A percentile compares a stretch with the other conserved stretches of the same genome.
These are phyloP conservation scores for Cordyceps javanica DNA, from an alignment of 2,329 filamentous ascomycete genomes.

Conservation along the genomic window DNA sequence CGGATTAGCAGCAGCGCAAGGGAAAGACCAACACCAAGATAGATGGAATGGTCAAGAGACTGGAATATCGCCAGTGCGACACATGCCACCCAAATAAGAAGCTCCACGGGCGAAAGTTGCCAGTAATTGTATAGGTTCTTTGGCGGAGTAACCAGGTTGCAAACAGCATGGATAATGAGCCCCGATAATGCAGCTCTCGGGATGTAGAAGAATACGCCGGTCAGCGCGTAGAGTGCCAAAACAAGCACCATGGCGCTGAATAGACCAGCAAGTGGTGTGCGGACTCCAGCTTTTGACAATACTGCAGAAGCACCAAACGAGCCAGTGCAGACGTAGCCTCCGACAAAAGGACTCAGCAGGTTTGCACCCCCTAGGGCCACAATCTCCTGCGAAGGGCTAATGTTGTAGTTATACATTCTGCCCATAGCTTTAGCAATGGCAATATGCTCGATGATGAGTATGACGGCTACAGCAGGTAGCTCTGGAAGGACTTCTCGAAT, in stretches of 20 bases:
- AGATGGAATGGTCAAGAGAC: constrained; percentile 45
- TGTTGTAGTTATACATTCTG: constrained; percentile 70
- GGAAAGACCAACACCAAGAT: constrained; percentile 39
- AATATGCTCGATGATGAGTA: constrained; percentile 76
- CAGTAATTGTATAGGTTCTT: constrained; percentile 73
- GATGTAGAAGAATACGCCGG: constrained; percentile 76
- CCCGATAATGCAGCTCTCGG: constrained; percentile 64
- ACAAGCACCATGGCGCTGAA: constrained; percentile 73
- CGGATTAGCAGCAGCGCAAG: constrained; percentile 38
- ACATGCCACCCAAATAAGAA: constrained; percentile 68
- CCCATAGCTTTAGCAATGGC: constrained; percentile 81
- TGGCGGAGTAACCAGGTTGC: constrained; percentile 67
- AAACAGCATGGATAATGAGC: constrained; percentile 79
- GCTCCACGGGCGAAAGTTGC: constrained; percentile 67
- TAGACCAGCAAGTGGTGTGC: constrained; percentile 70
- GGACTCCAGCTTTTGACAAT: constrained; percentile 76
- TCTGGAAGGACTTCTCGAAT: constrained; percentile 53
- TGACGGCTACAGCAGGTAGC: constrained; percentile 67
- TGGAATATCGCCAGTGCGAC: constrained; percentile 52
- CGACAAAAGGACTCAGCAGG: constrained; percentile 68
- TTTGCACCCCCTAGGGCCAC: constrained; percentile 74
- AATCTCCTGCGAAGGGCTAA: constrained; percentile 73
- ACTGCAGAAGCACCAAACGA: constrained; percentile 66
- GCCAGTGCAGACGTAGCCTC: constrained; percentile 41
- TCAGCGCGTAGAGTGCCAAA: constrained; percentile 70